phyloP scores from a whole-genome alignment of 23 red algal genomes.

The Gracilaria domingensis region DNA sequence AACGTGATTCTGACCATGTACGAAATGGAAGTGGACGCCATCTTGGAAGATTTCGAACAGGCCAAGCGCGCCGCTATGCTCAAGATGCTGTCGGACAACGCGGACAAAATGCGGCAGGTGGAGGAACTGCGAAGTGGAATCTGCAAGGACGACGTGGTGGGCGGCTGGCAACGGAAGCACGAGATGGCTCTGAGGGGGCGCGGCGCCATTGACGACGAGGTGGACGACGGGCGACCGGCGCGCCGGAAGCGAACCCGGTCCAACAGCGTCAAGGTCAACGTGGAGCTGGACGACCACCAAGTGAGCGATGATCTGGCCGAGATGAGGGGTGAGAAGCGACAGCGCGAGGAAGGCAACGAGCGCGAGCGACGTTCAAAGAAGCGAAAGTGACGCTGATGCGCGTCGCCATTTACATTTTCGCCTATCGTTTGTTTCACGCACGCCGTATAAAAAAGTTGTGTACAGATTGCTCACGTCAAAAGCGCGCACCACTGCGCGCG shows the following conservation, averaged over 20 bases:
- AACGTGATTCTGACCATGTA: conserved; percentile 46
- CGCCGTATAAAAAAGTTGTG: not conserved
- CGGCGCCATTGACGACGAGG: conserved; percentile 3
- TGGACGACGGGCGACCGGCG: not conserved
- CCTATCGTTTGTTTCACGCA: not conserved
- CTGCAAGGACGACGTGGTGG: conserved; percentile 67
- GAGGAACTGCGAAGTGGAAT: conserved; percentile 77
- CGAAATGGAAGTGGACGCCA: conserved; percentile 29
- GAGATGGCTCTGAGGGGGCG: conserved; percentile 71
- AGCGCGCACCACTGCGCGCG: no score
- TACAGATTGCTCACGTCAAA: conserved; percentile 2
- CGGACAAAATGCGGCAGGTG: conserved; percentile 59
- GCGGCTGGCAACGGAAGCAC: conserved; percentile 57
- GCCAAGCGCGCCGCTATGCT: conserved; percentile 21
- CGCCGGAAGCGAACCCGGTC: not conserved
- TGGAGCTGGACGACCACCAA: conserved; percentile 60
- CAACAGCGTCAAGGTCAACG: conserved; percentile 54
- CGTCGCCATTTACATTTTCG: no score
- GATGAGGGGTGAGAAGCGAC: conserved; percentile 60
- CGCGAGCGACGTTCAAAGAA: conserved; percentile 34
- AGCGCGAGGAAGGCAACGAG: conserved; percentile 17
- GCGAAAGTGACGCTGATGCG: conserved; percentile 35
- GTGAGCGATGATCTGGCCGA: conserved; percentile 36
- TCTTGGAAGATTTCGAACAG: conserved; percentile 62
- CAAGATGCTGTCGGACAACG: conserved; percentile 66